These are phyloP conservation scores for Suhomyces chickasaworum DNA, from an alignment of 1,139 yeast species.

Conservation along the genomic window DNA sequence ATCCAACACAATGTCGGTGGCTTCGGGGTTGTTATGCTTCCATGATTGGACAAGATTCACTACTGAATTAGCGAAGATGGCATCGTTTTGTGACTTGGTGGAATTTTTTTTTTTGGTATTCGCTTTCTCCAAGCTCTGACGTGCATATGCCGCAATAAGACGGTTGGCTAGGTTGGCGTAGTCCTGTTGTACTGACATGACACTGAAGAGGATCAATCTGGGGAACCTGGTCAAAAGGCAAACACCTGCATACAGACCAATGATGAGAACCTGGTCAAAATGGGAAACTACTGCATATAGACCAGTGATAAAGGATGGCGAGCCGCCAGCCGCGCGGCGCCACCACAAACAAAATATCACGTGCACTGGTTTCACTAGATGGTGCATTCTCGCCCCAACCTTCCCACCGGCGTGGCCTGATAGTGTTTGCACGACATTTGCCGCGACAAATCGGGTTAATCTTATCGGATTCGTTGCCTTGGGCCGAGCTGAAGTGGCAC, in stretches of 20 bases:
- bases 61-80: conserved; percentile 1
- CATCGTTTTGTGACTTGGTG: conserved; percentile 5
- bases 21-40: conserved; percentile 12
- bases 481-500: background rate
- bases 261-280: too few species aligned
- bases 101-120: background rate
- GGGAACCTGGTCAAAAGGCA: too few species aligned
- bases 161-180: conserved; percentile 14
- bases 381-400: background rate
- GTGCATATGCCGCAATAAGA: conserved; percentile 14
- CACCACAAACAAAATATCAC: too few species aligned
- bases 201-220: background rate
- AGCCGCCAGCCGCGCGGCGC: too few species aligned
- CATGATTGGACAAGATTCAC: background rate
- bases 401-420: background rate
- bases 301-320: background rate
- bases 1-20: conserved; percentile 26
- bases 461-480: background rate
- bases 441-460: background rate
- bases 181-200: conserved; percentile 11
- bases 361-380: background rate
- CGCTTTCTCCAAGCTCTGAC: conserved; percentile 7
- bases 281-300: too few species aligned
- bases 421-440: background rate
- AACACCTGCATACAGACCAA: too few species aligned